Evolutionary conservation across 176 grass and related monocot species (phyloP), one percentile per base, ranked within the genome.

Genomic region (Echinochloa phyllopogon): DNA sequence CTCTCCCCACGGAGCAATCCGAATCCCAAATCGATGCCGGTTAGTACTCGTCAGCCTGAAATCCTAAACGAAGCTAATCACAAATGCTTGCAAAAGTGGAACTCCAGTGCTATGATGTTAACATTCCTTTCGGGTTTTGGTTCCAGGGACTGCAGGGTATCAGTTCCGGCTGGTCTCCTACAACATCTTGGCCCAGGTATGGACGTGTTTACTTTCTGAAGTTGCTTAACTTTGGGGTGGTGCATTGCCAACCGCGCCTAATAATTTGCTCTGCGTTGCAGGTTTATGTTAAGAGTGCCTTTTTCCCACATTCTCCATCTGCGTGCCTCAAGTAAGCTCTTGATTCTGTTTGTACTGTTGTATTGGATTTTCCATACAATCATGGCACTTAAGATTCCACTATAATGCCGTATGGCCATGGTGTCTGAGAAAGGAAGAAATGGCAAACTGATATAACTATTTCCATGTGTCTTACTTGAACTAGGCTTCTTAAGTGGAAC

Each of bases 181-280:
- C 76, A 98, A 98, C 78, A 94, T 98, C 74, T 85, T 98, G 64
- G 96, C 96, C 8, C 96, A 98, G 96, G 93, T 98, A 90, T 52
- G 85, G 2, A 1, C 6, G 37, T 50, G 13, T 64, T 83, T 85
- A 3, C 49, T 49, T 41, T 39, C 45, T 74, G 10, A n/a, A 21
- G 11, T 48, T 10, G 37, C 62, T 53, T 77, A 36, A 18, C 6
- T 24, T 78, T 77, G 10, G 27, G 73, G n/a, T 69, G 3, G 61
- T 65, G 74, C 5, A 4, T 64, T 62, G 65, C 41, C 37, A 51
- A 49, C 4, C 4, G 52, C 17, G 1, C 4, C 76, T 75, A 60
- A 61, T 38, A 17, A 72, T 72, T 44, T 82, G 24, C 48, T 82
- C 10, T 12, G 25, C 16, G 20, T 49, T 68, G 61, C 85, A 98